phyloP scores from a whole-genome alignment of 345 rosid species.

The Gossypium mustelinum region DNA sequence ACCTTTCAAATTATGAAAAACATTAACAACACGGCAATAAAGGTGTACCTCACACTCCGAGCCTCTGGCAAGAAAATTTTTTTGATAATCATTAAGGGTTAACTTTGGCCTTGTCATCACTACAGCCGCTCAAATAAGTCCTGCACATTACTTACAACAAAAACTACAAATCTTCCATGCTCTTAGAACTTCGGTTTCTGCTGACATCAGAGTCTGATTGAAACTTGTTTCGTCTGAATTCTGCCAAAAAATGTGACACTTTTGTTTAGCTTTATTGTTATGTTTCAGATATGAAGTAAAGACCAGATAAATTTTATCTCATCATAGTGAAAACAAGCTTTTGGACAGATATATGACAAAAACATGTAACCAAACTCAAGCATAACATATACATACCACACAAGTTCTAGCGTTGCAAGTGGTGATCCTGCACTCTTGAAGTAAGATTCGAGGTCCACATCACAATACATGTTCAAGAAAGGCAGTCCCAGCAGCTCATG shows the following conservation, averaged over 20 bases:
- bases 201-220: not conserved
- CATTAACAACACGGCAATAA: not conserved
- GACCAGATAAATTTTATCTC: not conserved
- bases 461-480: slow-evolving; percentile 62
- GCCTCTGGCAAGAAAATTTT: not conserved
- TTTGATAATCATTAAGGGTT: not conserved
- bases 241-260: not conserved
- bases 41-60: not conserved
- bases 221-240: not conserved
- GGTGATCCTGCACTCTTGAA: slow-evolving; percentile 88
- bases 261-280: not conserved
- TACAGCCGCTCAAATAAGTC: slow-evolving; percentile 9
- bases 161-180: slow-evolving; percentile 9
- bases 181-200: not conserved
- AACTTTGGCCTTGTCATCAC: not conserved
- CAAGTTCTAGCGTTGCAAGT: slow-evolving; percentile 61
- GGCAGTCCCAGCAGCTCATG: slow-evolving; percentile 68
- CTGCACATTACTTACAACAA: not conserved
- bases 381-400: slow-evolving; percentile 33
- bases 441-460: slow-evolving; percentile 71
- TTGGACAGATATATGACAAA: not conserved
- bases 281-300: not conserved
- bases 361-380: not conserved
- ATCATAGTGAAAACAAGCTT: not conserved
- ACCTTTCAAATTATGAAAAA: not conserved